Base-by-base conservation (phyloP, 768 basidiomycete genomes). In the Boletus rex-veris region DNA sequence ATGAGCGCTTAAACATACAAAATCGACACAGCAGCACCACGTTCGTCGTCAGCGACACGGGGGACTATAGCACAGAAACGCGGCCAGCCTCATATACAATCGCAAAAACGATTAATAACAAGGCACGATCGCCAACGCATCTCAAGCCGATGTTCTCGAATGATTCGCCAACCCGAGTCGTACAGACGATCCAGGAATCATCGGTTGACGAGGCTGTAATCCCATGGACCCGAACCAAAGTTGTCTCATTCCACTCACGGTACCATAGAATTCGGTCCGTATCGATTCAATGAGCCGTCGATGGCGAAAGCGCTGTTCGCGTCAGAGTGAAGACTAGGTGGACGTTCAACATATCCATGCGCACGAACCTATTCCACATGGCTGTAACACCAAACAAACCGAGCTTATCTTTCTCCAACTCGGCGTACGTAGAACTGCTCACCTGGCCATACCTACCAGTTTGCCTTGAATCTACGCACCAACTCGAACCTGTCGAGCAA, bases 211-310 rank as follows among this genome's bases (percentile, higher is more conserved):
- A 28, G 26, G 5, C 39, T 36, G 33, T 40, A 46, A 24, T 15
- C 30, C 45, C 41, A 53, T 7, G 52, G 15, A 12, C 19, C 33
- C 11, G 24, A 41, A 7, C 41, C 35, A 10, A 50, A 80, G 11
- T 80, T 64, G 54, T 68, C 74, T 76, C 84, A 89, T 63, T 88
- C 85, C 55, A 79, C 76, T 5, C 33, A 83, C 85, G 42, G 88
- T 75, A 24, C 24, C 47, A n/a, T 37, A 18, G 28, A 48, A 48
- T 82, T 88, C 80, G 4, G 86, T 88, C 33, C 83, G 28, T 73
- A 73, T 60, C 85, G 84, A 60, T 87, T 89, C 47, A 44, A 24
- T 35, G 53, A 55, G 30, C 86, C 84, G 57, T 87, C 84, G 14
- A 82, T 64, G 16, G 73, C 77, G 58, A 86, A 86, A 2, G 82